Conservation (phyloP, 192 early-diverging fungal species). For the Coemansia sp. region DNA sequence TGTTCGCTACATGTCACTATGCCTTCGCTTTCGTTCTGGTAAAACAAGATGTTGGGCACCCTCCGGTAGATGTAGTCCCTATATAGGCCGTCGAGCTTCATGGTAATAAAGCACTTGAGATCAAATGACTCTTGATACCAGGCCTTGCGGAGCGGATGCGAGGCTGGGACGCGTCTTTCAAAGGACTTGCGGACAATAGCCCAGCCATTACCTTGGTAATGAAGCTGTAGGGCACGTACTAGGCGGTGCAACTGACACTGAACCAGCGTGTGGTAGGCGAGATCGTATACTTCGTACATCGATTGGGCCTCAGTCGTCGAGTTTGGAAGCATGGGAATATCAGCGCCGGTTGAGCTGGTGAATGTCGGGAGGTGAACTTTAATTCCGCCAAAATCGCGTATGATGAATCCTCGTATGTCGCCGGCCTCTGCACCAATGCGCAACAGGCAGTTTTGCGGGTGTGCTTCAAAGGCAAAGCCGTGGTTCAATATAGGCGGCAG, state of each 20-base stretch:
- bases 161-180: slow-evolving; percentile 49
- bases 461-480: slow-evolving; percentile 71
- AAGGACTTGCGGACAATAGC: slow-evolving; percentile 59
- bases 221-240: slow-evolving; percentile 63
- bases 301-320: slow-evolving; percentile 60
- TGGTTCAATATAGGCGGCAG: slow-evolving; percentile 64
- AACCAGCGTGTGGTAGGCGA: slow-evolving; percentile 68
- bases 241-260: slow-evolving; percentile 65
- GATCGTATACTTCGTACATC: slow-evolving; percentile 58
- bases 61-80: slow-evolving; percentile 61
- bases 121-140: slow-evolving; percentile 59
- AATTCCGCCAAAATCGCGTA: slow-evolving; percentile 73
- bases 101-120: slow-evolving; percentile 67
- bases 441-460: slow-evolving; percentile 66
- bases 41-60: slow-evolving; percentile 55
- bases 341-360: slow-evolving; percentile 43
- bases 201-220: slow-evolving; percentile 66
- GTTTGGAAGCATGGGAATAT: slow-evolving; percentile 62
- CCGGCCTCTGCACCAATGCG: slow-evolving; percentile 59
- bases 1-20: slow-evolving; percentile 2
- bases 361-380: slow-evolving; percentile 65
- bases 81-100: slow-evolving; percentile 72
- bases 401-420: slow-evolving; percentile 62
- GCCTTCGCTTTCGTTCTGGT: slow-evolving; percentile 34
- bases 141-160: slow-evolving; percentile 50